phyloP scores from a whole-genome alignment of 192 early-diverging fungal species.

The Linnemannia elongata region DNA sequence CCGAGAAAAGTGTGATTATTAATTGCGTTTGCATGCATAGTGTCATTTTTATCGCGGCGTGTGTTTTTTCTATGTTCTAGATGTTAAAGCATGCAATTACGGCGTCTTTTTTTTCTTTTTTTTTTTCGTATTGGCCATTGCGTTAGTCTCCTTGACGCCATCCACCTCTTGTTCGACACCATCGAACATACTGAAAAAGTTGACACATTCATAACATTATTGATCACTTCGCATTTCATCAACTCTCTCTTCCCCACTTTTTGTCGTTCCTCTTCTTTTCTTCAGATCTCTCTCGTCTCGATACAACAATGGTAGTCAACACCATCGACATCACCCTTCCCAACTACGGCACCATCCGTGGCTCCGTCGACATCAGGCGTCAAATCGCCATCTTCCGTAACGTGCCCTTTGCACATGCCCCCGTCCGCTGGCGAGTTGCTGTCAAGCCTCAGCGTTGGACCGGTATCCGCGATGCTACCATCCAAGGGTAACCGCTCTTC shows the following conservation, averaged over 20 bases:
- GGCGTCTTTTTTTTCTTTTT: no score
- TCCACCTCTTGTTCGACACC: no score
- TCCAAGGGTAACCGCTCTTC: no score
- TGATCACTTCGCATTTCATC: no score
- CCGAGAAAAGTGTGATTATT: not conserved
- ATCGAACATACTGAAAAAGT: no score
- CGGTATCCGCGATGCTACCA: slow-evolving; percentile 30
- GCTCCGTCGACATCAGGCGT: not conserved
- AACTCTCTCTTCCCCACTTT: not conserved
- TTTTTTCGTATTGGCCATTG: not conserved
- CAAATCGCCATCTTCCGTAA: slow-evolving; percentile 23
- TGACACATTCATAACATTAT: no score
- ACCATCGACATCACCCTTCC: slow-evolving; percentile 26
- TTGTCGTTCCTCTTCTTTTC: not conserved
- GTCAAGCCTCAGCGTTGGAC: slow-evolving; percentile 24
- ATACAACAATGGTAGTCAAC: not conserved
- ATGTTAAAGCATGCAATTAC: not conserved
- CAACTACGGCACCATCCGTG: slow-evolving; percentile 10
- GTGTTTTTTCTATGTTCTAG: not conserved
- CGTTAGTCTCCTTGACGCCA: not conserved
- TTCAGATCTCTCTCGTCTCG: slow-evolving; percentile 9
- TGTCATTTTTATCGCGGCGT: no score
- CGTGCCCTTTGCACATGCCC: slow-evolving; percentile 32
- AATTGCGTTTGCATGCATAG: not conserved
- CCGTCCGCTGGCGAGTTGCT: slow-evolving; percentile 36